Evolutionary conservation across 352 stramenopile species (phyloP).

Genomic region (Globisporangium emineosum): DNA sequence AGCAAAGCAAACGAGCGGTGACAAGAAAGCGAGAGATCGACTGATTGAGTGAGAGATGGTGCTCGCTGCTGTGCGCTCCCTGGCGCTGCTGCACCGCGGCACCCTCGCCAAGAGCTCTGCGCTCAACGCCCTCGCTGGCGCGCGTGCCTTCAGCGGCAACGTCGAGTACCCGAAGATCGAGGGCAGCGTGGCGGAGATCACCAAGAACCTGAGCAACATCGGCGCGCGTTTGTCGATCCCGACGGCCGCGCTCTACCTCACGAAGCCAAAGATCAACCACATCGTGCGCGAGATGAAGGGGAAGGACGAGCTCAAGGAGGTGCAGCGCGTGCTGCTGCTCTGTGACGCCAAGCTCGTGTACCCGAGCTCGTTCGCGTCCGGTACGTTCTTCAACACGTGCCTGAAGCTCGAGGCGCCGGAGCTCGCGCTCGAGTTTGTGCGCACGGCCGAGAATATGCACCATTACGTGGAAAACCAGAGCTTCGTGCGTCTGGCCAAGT

Average conservation of each 20-base stretch:
- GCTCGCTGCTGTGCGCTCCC: constrained; percentile 19
- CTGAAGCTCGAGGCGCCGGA: constrained; percentile 58
- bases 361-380: constrained; percentile 53
- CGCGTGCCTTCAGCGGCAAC: constrained; percentile 74
- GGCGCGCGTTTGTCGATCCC: constrained; percentile 74
- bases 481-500: constrained; percentile 66
- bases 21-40: constrained; percentile 6
- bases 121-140: not conserved
- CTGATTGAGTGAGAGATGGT: constrained; percentile 12
- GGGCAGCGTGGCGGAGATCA: constrained; percentile 64
- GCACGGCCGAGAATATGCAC: constrained; percentile 60
- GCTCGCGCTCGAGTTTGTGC: constrained; percentile 69
- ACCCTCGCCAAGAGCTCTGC: constrained; percentile 2
- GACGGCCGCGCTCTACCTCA: constrained; percentile 77
- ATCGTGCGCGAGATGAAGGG: constrained; percentile 82
- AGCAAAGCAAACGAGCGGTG: constrained; percentile 6
- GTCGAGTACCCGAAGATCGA: constrained; percentile 82
- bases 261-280: constrained; percentile 79
- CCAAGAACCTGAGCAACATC: constrained; percentile 65
- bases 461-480: constrained; percentile 81
- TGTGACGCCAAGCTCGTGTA: constrained; percentile 78
- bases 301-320: constrained; percentile 59
- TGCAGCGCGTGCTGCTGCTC: constrained; percentile 70
- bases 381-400: constrained; percentile 66
- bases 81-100: constrained; percentile 15